Percentiles rank a stretch among this genome's conserved stretches.
Conservation (phyloP, 768 basidiomycete species). For the Lyophyllum atratum region DNA sequence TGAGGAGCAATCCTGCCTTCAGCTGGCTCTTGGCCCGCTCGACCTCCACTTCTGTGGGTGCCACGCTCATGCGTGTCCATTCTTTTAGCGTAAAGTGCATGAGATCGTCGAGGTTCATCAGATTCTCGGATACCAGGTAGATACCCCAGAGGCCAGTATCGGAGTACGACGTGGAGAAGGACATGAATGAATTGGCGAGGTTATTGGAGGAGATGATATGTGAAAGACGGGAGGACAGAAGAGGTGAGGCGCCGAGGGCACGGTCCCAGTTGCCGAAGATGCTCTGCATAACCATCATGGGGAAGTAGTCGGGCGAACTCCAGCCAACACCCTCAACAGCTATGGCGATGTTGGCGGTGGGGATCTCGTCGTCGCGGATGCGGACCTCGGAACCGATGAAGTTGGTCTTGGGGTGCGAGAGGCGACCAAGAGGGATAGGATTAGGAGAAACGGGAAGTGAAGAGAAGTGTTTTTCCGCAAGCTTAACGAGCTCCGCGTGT, state of each 20-base stretch:
- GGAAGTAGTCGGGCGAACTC: constrained; percentile 98
- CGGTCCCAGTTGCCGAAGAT: constrained; percentile 99
- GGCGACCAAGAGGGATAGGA: constrained; percentile 86
- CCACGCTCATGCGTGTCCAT: constrained; percentile 93
- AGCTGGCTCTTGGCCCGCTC: constrained; percentile 99
- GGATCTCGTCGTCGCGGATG: constrained; percentile 87
- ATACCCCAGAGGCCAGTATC: constrained; percentile 99
- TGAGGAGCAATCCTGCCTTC: constrained; percentile 89
- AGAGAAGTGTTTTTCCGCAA: constrained; percentile 93
- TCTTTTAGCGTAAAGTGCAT: constrained; percentile 92
- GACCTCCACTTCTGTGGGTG: constrained; percentile 82
- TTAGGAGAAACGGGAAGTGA: constrained; percentile 82
- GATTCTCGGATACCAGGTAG: constrained; percentile 94
- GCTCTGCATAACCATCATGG: constrained; percentile 97
- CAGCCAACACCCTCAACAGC: constrained; percentile 98
- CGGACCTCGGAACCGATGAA: constrained; percentile 97
- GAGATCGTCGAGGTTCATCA: constrained; percentile 91
- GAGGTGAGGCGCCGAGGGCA: constrained; percentile 85
- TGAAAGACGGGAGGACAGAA: constrained; percentile 89
- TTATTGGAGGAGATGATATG: constrained; percentile 90
- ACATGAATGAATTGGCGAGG: constrained; percentile 99
- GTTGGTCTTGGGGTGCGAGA: constrained; percentile 71
- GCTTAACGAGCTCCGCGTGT: constrained; percentile 88
- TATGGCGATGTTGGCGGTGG: constrained; percentile 91
- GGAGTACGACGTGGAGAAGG: constrained; percentile 97